A percentile compares a stretch with the other conserved stretches of the same genome.
Conservation (phyloP, 306 rosid genomes). For the Malus sylvestris region DNA sequence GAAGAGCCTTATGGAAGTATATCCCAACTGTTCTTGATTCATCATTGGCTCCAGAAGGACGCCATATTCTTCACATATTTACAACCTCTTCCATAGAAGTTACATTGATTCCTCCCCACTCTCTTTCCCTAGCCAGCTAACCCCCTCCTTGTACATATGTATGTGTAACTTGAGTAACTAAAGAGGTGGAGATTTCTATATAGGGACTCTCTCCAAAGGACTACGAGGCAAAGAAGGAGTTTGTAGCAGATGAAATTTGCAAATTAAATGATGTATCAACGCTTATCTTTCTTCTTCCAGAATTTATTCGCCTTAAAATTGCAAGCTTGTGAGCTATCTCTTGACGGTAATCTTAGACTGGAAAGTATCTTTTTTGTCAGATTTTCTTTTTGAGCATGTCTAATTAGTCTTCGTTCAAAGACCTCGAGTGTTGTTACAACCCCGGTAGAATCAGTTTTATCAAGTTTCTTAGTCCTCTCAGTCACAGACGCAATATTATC, state of each 20-base stretch:
- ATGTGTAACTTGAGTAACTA: slow-evolving; percentile 8
- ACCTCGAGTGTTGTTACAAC: too few species aligned
- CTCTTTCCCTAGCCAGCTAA: not conserved
- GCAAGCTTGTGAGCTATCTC: too few species aligned
- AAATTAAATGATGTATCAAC: too few species aligned
- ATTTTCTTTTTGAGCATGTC: too few species aligned
- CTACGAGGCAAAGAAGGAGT: slow-evolving; percentile 77
- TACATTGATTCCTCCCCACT: slow-evolving; percentile 8
- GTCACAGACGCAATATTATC: too few species aligned
- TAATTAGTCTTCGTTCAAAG: too few species aligned
- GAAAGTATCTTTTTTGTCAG: too few species aligned
- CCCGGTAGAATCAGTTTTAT: too few species aligned
- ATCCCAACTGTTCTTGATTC: slow-evolving; percentile 90
- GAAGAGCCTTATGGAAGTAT: slow-evolving; percentile 90
- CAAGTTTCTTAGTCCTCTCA: too few species aligned
- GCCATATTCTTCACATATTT: slow-evolving; percentile 87
- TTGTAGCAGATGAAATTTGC: slow-evolving; percentile 50
- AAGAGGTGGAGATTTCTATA: slow-evolving; percentile 13
- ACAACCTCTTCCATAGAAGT: slow-evolving; percentile 76
- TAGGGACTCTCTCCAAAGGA: slow-evolving; percentile 70
- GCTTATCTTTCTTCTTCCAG: too few species aligned
- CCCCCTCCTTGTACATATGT: not conserved
- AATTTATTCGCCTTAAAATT: too few species aligned
- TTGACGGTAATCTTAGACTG: too few species aligned
- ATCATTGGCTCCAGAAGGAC: slow-evolving; percentile 83